Evolutionary conservation across 768 basidiomycete species (phyloP).

Genomic region (Podaxis carcinomalis): DNA sequence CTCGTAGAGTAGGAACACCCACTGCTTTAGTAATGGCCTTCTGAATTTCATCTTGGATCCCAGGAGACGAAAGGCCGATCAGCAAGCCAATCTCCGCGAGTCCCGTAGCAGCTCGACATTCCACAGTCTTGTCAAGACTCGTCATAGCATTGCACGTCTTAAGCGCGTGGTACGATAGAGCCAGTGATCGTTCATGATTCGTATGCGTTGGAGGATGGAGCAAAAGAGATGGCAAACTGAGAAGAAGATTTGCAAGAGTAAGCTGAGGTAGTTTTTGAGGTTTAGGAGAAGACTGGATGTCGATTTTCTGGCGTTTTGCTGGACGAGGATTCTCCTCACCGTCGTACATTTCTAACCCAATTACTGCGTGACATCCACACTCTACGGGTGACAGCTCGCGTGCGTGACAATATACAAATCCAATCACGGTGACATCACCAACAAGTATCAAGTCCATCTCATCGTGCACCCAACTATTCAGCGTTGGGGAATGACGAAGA

Average conservation of each 20-base stretch:
- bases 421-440: no score
- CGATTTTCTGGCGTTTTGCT: constrained; percentile 7
- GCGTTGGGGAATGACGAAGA: no score
- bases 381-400: not conserved
- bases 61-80: constrained; percentile 45
- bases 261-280: constrained; percentile 16
- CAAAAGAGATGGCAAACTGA: constrained; percentile 58
- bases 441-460: no score
- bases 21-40: constrained; percentile 69
- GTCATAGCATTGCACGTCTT: constrained; percentile 48
- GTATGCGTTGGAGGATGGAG: constrained; percentile 62
- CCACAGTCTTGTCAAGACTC: constrained; percentile 50
- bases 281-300: not conserved
- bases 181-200: constrained; percentile 49
- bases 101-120: constrained; percentile 69
- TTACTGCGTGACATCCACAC: not conserved
- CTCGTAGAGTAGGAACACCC: constrained; percentile 22
- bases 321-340: not conserved
- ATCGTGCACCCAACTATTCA: no score
- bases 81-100: constrained; percentile 66
- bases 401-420: not conserved
- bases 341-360: constrained; percentile 1
- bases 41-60: constrained; percentile 59
- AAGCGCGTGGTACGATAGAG: constrained; percentile 51
- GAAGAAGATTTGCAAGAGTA: constrained; percentile 45